Conservation (phyloP, 176 grass and related monocot species). For the Lolium perenne region DNA sequence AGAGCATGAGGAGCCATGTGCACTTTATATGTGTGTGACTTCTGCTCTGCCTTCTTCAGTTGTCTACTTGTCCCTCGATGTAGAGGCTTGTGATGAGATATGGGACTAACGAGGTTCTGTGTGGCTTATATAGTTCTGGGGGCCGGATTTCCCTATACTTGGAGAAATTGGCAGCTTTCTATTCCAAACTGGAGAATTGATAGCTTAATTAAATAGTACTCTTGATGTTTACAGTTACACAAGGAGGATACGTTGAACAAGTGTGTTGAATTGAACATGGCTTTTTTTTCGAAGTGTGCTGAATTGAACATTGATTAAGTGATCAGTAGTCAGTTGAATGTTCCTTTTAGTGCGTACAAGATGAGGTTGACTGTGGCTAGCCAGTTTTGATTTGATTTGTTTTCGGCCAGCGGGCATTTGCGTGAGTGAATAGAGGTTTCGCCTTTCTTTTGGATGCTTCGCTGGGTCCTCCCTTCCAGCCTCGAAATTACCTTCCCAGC, state of each 20-base stretch:
- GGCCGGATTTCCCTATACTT: neutral
- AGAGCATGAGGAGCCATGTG: slow-evolving; percentile 1
- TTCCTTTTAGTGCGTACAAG: neutral
- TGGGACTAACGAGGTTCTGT: neutral
- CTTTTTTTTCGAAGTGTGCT: too few relatives aligned
- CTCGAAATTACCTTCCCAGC: neutral
- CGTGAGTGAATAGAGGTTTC: neutral
- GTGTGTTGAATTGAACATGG: too few relatives aligned
- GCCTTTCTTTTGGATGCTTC: neutral
- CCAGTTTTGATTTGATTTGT: slow-evolving; percentile 14
- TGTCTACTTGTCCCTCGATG: neutral
- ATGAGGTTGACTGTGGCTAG: neutral
- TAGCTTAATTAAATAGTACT: too few relatives aligned
- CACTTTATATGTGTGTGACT: neutral
- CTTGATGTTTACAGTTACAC: too few relatives aligned
- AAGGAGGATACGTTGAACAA: neutral
- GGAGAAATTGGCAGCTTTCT: neutral
- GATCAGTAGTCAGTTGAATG: neutral
- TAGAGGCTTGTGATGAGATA: neutral
- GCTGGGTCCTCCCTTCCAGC: neutral
- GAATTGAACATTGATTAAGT: too few relatives aligned
- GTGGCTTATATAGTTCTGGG: neutral
- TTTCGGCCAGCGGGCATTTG: neutral
- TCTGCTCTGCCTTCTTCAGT: too few relatives aligned
- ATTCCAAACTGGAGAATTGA: too few relatives aligned